Conservation (phyloP, 2,329 filamentous ascomycete species). For the Calonectria honghensis region DNA sequence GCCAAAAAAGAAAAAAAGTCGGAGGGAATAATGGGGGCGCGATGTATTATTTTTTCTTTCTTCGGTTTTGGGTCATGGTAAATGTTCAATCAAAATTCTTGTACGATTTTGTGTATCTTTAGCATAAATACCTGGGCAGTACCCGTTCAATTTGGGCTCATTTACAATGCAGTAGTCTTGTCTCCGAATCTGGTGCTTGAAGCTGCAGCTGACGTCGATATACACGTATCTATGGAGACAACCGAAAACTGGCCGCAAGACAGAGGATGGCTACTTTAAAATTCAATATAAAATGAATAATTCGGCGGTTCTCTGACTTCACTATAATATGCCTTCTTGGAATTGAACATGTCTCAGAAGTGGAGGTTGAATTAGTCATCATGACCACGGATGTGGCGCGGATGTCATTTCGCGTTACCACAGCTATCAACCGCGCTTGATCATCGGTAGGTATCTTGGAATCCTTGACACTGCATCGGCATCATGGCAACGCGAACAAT, state of each 20-base stretch:
- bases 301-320: background rate
- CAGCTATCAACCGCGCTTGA: background rate
- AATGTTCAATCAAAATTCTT: conserved; percentile 2
- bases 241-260: background rate
- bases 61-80: background rate
- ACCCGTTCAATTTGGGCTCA: background rate
- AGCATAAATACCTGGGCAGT: conserved; percentile 1
- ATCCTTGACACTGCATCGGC: conserved; percentile 8
- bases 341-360: background rate
- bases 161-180: background rate
- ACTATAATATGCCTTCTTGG: background rate
- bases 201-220: background rate
- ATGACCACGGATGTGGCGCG: conserved; percentile 8
- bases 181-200: background rate
- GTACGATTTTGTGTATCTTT: conserved; percentile 29
- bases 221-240: background rate
- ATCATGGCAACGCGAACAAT: conserved; percentile 53
- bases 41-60: background rate
- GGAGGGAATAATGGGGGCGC: too few species aligned
- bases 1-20: background rate
- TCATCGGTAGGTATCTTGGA: background rate
- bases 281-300: background rate
- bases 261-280: background rate
- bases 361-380: conserved; percentile 23
- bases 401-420: conserved; percentile 8